Base-by-base conservation (phyloP, 2,329 filamentous ascomycete species). In the Aspergillus pseudotamarii region DNA sequence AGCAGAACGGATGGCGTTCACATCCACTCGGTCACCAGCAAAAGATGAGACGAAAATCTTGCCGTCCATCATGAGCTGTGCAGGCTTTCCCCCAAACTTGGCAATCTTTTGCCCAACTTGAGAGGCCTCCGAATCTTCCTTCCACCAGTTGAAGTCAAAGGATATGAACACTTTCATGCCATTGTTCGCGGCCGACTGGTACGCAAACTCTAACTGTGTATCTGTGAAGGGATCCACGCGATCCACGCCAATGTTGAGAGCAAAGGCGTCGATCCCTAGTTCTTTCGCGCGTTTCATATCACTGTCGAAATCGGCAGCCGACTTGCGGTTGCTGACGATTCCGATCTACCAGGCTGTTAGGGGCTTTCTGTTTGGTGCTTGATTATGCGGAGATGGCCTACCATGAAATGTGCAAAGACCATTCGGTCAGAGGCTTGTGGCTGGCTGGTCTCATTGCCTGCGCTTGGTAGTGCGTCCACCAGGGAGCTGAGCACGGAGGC, bases 31-130 rank as follows among this genome's bases (percentile, higher is more conserved):
- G 50, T 84, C 80, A 3, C 83, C 82, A 0, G 76, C 76, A 67
- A 87, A 87, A 0, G 84, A 86, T 0, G 85, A 86, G 1, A 83
- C 85, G 61, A 87, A 84, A 3, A 82, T 75, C 64, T 83, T 82
- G 58, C 75, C 75, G 38, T 85, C 80, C 48, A 85, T 80, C 57
- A 76, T 77, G 41, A 86, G 82, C 69, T 87, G 83, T 0, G 80
- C 82, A 0, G 81, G 71, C 2, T 73, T 72, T 19, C 69, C 70
- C 3, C 75, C 80, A 61, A 84, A 86, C 62, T 81, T 73, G 12
- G 77, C 78, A 58, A 86, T 77, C 68, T 82, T 83, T 50, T 75
- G 70, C 1, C 82, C 83, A 19, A 83, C 78, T 14, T 72, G 73
- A 8, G 71, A 72, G 1, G 78, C 78, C 46, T 83, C 72, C 12